Conservation (phyloP, 2,329 filamentous ascomycete genomes). For the Macrophomina pseudophaseolina region DNA sequence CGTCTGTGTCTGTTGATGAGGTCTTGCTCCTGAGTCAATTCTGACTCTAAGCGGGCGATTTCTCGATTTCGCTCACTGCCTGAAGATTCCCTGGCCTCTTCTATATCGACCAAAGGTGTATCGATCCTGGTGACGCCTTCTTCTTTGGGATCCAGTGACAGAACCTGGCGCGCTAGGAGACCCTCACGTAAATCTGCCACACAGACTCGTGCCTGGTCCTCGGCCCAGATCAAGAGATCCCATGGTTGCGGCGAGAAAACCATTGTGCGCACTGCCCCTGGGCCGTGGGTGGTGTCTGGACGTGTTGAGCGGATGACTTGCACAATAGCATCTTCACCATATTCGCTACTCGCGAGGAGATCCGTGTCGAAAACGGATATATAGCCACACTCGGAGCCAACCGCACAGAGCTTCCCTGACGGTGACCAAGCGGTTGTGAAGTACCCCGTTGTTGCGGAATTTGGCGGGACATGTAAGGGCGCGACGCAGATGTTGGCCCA, state of each 20-base stretch:
- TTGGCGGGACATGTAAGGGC: conserved; percentile 46
- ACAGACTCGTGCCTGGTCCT: conserved; percentile 79
- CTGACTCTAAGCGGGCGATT: conserved; percentile 30
- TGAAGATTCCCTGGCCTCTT: conserved; percentile 45
- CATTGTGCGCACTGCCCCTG: conserved; percentile 88
- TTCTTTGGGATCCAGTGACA: conserved; percentile 65
- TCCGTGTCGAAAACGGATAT: conserved; percentile 75
- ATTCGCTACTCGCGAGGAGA: conserved; percentile 46
- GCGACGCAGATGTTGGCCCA: conserved; percentile 51
- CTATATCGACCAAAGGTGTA: conserved; percentile 49
- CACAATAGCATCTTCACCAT: conserved; percentile 67
- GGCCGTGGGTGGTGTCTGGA: conserved; percentile 62
- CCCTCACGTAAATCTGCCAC: conserved; percentile 74
- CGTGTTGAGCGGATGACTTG: conserved; percentile 79
- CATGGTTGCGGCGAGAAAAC: conserved; percentile 87
- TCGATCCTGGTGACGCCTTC: conserved; percentile 62
- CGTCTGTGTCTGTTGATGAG: conserved; percentile 51
- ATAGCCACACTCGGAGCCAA: conserved; percentile 80
- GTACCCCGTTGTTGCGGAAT: conserved; percentile 59
- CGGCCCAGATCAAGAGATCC: conserved; percentile 92
- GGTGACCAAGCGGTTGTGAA: conserved; percentile 80
- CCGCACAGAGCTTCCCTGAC: conserved; percentile 72
- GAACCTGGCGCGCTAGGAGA: conserved; percentile 70
- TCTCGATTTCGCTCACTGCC: conserved; percentile 45
- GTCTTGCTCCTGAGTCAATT: conserved; percentile 54